Evolutionary conservation across 129 eudicot genomes (phyloP).

Genomic region (Artemisia tridentata): DNA sequence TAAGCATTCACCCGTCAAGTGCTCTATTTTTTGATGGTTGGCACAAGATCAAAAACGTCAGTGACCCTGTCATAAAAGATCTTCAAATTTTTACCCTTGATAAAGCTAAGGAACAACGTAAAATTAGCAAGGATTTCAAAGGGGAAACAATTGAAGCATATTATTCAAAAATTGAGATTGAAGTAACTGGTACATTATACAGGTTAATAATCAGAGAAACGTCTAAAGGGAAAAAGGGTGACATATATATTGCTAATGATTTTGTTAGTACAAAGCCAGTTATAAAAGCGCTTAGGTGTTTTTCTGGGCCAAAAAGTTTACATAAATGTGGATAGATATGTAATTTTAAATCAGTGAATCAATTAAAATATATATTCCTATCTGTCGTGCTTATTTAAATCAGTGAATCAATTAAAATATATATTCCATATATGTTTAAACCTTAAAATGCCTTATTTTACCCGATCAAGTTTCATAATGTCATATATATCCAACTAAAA

Average conservation of each 20-base stretch:
- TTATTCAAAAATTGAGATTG: accelerated
- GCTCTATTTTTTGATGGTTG: background rate
- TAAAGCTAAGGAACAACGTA: background rate
- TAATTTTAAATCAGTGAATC: background rate
- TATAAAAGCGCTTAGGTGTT: background rate
- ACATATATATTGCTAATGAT: background rate
- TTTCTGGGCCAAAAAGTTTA: background rate
- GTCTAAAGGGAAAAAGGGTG: background rate
- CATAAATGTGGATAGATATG: background rate
- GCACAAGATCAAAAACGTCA: background rate
- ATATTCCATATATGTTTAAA: too few species aligned
- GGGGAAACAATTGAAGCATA: background rate
- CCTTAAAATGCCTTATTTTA: too few species aligned
- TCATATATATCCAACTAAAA: too few species aligned
- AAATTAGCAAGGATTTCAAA: background rate
- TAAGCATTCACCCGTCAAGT: background rate
- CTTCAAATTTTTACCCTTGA: background rate
- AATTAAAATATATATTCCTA: too few species aligned
- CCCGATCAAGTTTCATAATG: too few species aligned
- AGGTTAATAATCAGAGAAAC: background rate
- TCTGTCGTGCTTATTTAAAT: background rate
- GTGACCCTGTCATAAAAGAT: background rate
- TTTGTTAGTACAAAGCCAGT: background rate
- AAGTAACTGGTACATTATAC: background rate
- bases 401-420: too few species aligned